These are phyloP conservation scores for Cucumis sativus DNA, from an alignment of 306 rosid genomes.

Conservation along the genomic window DNA sequence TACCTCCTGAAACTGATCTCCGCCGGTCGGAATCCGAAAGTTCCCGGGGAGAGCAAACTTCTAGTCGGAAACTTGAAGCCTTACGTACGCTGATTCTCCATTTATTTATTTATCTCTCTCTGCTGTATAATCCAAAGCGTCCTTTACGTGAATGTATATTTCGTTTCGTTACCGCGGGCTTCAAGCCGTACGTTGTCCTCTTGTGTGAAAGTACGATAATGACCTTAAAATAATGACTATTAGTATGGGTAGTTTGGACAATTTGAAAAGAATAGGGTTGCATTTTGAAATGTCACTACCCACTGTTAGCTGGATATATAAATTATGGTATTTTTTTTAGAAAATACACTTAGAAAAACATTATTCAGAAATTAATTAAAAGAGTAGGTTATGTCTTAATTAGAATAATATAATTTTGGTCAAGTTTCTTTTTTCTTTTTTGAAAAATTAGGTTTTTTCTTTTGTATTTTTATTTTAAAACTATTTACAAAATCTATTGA, in stretches of 20 bases:
- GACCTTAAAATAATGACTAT: not conserved
- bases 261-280: not conserved
- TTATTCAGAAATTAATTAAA: not conserved
- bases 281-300: not conserved
- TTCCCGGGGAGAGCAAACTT: not conserved
- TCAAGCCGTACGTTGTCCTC: not conserved
- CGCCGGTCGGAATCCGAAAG: not conserved
- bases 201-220: not conserved
- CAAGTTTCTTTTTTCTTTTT: not conserved
- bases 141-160: not conserved
- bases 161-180: not conserved
- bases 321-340: not conserved
- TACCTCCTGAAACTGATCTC: not conserved
- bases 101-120: not conserved
- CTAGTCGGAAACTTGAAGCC: not conserved
- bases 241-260: not conserved
- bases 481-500: too few relatives aligned
- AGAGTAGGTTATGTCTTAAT: not conserved
- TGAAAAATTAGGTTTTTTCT: too few relatives aligned
- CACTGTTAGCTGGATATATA: not conserved
- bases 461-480: too few relatives aligned
- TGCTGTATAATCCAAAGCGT: not conserved
- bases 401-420: not conserved
- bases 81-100: not conserved
- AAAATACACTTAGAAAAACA: not conserved